Percentiles rank a stretch among this genome's conserved stretches.
Conservation (phyloP, 768 basidiomycete genomes). For the Tricholoma matsutake region DNA sequence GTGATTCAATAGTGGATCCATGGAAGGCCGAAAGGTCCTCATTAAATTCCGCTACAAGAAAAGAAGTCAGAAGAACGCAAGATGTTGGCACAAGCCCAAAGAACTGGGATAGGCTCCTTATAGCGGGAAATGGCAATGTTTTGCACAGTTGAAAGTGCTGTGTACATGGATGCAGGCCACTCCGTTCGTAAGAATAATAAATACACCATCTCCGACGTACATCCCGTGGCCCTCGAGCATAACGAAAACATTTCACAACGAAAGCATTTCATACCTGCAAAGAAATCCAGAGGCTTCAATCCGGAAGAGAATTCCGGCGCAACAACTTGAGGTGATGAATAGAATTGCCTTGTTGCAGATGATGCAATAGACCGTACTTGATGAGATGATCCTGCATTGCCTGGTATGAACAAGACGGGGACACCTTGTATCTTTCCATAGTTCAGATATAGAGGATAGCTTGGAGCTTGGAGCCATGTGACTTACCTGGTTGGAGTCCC, state of each 20-base stretch:
- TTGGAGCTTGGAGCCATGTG: neutral
- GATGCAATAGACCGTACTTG: slow-evolving; percentile 96
- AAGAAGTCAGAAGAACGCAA: neutral
- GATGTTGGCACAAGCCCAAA: neutral
- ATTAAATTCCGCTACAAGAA: slow-evolving; percentile 80
- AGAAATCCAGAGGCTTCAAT: slow-evolving; percentile 75
- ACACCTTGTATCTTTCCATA: slow-evolving; percentile 38
- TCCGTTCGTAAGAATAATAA: neutral
- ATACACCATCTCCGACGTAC: neutral
- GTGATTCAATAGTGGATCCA: slow-evolving; percentile 80
- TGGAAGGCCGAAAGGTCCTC: slow-evolving; percentile 97
- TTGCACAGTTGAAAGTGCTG: neutral
- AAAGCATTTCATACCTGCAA: slow-evolving; percentile 55
- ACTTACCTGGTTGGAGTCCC: slow-evolving; percentile 66
- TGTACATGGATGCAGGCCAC: neutral
- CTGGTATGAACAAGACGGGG: slow-evolving; percentile 96
- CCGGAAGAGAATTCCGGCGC: slow-evolving; percentile 51
- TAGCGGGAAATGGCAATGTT: neutral
- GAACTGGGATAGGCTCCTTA: neutral
- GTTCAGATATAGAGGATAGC: neutral
- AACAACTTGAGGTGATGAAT: slow-evolving; percentile 52
- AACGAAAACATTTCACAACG: slow-evolving; percentile 19
- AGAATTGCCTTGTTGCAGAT: slow-evolving; percentile 82
- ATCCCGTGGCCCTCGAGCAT: neutral
- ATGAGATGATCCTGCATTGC: slow-evolving; percentile 92